Evolutionary conservation across 139 green algal genomes (phyloP).

Genomic region (Chlorella sp.): DNA sequence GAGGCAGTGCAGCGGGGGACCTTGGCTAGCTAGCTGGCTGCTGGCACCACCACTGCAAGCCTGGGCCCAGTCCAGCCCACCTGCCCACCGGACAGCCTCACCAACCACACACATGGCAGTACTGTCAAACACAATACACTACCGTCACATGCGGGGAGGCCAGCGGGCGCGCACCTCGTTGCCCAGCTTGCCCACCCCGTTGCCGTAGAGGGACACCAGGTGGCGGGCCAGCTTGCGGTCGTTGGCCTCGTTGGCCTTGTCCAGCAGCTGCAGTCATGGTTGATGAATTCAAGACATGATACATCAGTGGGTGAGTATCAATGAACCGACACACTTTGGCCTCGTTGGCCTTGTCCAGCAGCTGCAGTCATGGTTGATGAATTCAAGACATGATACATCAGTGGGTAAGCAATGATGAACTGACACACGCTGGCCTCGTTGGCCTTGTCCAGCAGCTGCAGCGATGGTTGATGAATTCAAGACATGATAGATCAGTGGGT

Average conservation of each 20-base stretch:
- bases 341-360: constrained; percentile 91
- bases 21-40: too few relatives aligned
- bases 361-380: background rate
- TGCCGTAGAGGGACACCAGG: constrained; percentile 90
- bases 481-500: background rate
- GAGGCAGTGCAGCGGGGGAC: background rate
- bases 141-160: too few relatives aligned
- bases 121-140: too few relatives aligned
- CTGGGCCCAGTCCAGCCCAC: background rate
- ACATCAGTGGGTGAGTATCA: too few relatives aligned
- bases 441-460: constrained; percentile 84
- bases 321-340: too few relatives aligned
- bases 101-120: too few relatives aligned
- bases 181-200: constrained; percentile 27
- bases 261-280: constrained; percentile 62
- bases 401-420: too few relatives aligned
- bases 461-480: background rate
- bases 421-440: constrained; percentile 79
- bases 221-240: constrained; percentile 92
- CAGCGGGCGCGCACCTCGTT: background rate
- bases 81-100: background rate
- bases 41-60: background rate
- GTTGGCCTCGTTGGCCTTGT: constrained; percentile 85
- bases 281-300: background rate
- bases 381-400: background rate